phyloP scores from a whole-genome alignment of 2,329 filamentous ascomycete species.

The Colletotrichum sansevieriae region DNA sequence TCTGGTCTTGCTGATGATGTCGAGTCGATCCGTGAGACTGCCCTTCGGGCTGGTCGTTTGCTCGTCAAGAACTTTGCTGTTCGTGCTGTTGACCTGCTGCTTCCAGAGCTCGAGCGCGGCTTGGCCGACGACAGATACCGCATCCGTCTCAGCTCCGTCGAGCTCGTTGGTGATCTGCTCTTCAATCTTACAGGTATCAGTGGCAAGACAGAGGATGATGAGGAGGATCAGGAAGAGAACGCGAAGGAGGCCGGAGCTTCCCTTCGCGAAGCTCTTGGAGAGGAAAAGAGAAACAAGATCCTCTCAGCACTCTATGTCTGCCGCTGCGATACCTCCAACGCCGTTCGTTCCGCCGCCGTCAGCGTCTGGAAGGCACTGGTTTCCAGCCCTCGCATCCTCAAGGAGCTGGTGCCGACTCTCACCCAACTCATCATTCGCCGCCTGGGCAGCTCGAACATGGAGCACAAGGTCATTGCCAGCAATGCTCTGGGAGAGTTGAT shows the following conservation, averaged over 20 bases:
- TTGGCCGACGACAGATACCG: slow-evolving; percentile 98
- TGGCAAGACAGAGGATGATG: slow-evolving; percentile 80
- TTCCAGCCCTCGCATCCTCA: slow-evolving; percentile 89
- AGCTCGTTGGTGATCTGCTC: slow-evolving; percentile 94
- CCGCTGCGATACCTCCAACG: slow-evolving; percentile 92
- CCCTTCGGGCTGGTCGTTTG: slow-evolving; percentile 90
- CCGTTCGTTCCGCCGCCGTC: slow-evolving; percentile 91
- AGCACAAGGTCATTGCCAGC: slow-evolving; percentile 98
- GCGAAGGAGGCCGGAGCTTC: slow-evolving; percentile 91
- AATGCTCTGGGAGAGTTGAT: slow-evolving; percentile 97
- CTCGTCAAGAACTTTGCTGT: slow-evolving; percentile 99
- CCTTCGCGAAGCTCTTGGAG: slow-evolving; percentile 92
- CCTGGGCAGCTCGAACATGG: slow-evolving; percentile 95
- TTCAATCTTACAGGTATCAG: slow-evolving; percentile 98
- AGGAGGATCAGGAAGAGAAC: slow-evolving; percentile 82
- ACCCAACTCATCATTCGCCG: slow-evolving; percentile 95
- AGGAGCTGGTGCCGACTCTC: slow-evolving; percentile 94
- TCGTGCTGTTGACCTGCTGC: slow-evolving; percentile 90
- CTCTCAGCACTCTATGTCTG: slow-evolving; percentile 98
- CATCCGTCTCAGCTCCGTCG: slow-evolving; percentile 97
- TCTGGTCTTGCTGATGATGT: slow-evolving; percentile 95
- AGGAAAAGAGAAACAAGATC: slow-evolving; percentile 97
- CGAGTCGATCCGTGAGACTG: slow-evolving; percentile 97
- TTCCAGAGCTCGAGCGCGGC: slow-evolving; percentile 95
- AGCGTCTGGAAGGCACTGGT: slow-evolving; percentile 98